Evolutionary conservation across 768 basidiomycete species (phyloP).

Genomic region (Lentinula aciculospora): DNA sequence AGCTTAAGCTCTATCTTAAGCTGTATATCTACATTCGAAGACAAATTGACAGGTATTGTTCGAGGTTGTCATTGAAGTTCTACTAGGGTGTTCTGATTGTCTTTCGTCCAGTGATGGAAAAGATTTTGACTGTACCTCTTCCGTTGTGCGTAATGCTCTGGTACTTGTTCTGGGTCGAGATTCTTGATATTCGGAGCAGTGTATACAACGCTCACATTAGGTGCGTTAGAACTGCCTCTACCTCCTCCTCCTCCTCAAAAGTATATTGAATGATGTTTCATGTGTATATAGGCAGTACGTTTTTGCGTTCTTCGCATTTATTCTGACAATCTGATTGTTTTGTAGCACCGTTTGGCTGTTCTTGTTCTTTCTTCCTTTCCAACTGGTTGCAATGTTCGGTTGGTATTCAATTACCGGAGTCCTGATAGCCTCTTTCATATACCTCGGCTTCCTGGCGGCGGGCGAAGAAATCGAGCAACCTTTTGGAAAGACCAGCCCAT

Average conservation of each 20-base stretch:
- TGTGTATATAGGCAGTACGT: constrained; percentile 25
- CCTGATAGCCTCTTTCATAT: constrained; percentile 62
- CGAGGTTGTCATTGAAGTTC: neutral
- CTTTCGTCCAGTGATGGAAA: constrained; percentile 41
- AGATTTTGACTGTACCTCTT: constrained; percentile 56
- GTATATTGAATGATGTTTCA: neutral
- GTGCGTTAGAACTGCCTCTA: neutral
- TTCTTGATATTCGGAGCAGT: constrained; percentile 38
- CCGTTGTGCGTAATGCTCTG: constrained; percentile 47
- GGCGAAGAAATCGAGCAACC: constrained; percentile 69
- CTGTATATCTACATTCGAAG: constrained; percentile 46
- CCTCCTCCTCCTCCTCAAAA: too few relatives aligned
- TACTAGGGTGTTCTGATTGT: neutral
- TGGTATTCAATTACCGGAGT: constrained; percentile 67
- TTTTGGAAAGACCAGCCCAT: constrained; percentile 38
- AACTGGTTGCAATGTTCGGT: constrained; percentile 53
- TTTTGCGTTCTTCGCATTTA: neutral
- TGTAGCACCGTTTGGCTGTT: constrained; percentile 63
- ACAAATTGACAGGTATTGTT: constrained; percentile 37
- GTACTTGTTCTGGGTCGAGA: neutral
- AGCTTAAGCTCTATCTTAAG: constrained; percentile 46
- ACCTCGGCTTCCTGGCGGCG: constrained; percentile 68
- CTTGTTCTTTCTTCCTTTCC: constrained; percentile 73
- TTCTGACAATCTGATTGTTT: neutral
- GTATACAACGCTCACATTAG: constrained; percentile 38